These are phyloP conservation scores for Mortierella sp. DNA, from an alignment of 371 early-diverging fungal genomes.

Conservation along the genomic window DNA sequence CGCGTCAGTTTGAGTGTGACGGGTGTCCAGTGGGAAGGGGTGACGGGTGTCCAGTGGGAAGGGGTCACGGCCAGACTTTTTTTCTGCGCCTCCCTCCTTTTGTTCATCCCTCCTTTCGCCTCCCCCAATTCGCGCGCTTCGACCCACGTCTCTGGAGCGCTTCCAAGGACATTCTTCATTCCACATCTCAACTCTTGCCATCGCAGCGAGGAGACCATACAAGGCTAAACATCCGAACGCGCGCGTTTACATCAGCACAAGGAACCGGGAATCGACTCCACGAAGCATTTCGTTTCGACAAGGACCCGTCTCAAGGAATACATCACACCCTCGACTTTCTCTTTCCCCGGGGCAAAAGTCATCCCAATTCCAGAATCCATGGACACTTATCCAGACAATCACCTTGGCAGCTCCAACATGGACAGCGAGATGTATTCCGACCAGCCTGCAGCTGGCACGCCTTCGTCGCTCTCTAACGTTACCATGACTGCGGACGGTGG, in stretches of 20 bases:
- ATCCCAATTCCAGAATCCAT: slow-evolving; percentile 39
- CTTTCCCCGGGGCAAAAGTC: slow-evolving; percentile 25
- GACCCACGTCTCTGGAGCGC: background rate
- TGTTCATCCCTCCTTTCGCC: background rate
- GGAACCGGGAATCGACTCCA: slow-evolving; percentile 20
- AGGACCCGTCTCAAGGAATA: slow-evolving; percentile 15
- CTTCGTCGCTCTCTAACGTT: slow-evolving; percentile 38
- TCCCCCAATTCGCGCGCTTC: background rate
- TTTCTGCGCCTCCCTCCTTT: background rate
- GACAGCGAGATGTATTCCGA: slow-evolving; percentile 41
- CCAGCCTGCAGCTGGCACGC: slow-evolving; percentile 27
- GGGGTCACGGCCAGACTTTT: no score
- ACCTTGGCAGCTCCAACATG: slow-evolving; percentile 5
- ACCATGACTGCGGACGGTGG: slow-evolving; percentile 45
- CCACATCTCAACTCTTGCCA: slow-evolving; percentile 1
- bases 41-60: no score
- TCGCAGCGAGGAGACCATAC: background rate
- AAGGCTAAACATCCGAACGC: background rate
- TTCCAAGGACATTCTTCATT: slow-evolving; percentile 20
- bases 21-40: no score
- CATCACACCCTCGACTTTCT: slow-evolving; percentile 35
- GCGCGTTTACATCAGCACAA: slow-evolving; percentile 24
- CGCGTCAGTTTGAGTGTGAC: no score
- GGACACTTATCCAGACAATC: slow-evolving; percentile 29
- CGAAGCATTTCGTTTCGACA: background rate